These are phyloP conservation scores for Pythium dissotocum DNA, from an alignment of 352 stramenopile species.

Conservation along the genomic window DNA sequence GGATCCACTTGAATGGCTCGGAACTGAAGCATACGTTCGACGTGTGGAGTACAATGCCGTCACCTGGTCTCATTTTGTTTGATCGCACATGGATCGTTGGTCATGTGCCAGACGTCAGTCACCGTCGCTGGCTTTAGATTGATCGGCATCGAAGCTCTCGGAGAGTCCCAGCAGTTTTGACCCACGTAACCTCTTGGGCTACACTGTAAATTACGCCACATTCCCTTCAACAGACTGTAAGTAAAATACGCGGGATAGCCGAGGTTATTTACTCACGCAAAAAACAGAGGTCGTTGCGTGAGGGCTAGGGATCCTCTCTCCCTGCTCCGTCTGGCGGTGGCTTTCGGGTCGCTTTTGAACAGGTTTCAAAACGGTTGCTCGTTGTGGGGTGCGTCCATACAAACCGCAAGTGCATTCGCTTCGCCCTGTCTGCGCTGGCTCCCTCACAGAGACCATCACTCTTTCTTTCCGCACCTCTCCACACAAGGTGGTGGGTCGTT, in stretches of 20 bases:
- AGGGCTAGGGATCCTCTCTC: not conserved
- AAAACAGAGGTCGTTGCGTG: conserved; percentile 1
- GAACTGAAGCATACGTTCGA: not conserved
- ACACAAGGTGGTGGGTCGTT: not conserved
- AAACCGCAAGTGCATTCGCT: not conserved
- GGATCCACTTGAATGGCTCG: not conserved
- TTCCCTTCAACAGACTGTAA: not conserved
- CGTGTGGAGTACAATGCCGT: not conserved
- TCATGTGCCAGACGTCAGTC: not conserved
- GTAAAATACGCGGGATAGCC: not conserved
- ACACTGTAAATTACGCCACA: not conserved
- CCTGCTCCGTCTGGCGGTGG: not conserved
- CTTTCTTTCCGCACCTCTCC: not conserved
- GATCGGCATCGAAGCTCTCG: no score
- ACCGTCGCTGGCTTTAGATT: no score
- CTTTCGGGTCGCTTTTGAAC: not conserved
- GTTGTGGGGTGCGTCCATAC: not conserved
- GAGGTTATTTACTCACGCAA: conserved; percentile 1
- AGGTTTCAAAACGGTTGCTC: conserved; percentile 1
- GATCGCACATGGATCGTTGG: not conserved
- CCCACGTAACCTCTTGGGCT: not conserved
- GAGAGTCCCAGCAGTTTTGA: not conserved
- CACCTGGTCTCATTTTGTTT: not conserved
- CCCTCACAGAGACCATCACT: not conserved
- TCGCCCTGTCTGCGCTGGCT: not conserved